Evolutionary conservation across 2,329 filamentous ascomycete species (phyloP), one percentile per base, ranked within the genome.

Genomic region (Blastomyces gilchristii): DNA sequence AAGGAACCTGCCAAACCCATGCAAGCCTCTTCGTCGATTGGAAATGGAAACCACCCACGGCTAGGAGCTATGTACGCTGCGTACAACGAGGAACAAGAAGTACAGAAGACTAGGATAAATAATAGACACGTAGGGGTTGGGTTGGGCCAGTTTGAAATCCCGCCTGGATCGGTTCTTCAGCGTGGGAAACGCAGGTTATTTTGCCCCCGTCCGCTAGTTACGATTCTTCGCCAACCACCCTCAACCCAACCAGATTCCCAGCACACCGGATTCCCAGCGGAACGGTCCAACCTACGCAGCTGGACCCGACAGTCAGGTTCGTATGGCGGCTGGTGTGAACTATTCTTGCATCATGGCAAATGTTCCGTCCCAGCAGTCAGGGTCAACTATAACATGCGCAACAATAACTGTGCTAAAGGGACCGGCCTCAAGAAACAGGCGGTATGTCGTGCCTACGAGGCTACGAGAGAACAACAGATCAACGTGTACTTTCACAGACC

Each of bases 241-340:
- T 43, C 41, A 43, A 43, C 41, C 41, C 14, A 43, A 43, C 34
- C 34, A 37, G 34, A 37, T 37, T 37, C 34, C 34, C 7, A 45
- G 43, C 43, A 45, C 6, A 6, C 39, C 28, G 22, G 25, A 47
- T 47, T 58, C 41, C 57, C 57, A 59, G 57, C 57, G 49, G 6
- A 22, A 22, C 39, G 57, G 57, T 59, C 41, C 43, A 45, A 47
- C 22, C 22, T 47, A 18, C 16, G 43, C 25, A 47, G 41, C 25
- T 47, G n/a, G 53, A 47, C 57, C 57, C 57, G 57, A 59, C 57
- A 59, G 57, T 59, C 25, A 31, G 57, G 57, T 59, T 59, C 57
- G 37, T 34, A 31, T 12, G 41, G 43, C 22, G 25, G 57, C n/a
- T 57, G 53, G 34, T 41, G 31, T 37, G 34, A 57, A 34, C 31